Percentiles rank a stretch among this genome's conserved stretches.
These are phyloP conservation scores for Lyophyllum decastes DNA, from an alignment of 768 basidiomycete genomes.

Conservation along the genomic window DNA sequence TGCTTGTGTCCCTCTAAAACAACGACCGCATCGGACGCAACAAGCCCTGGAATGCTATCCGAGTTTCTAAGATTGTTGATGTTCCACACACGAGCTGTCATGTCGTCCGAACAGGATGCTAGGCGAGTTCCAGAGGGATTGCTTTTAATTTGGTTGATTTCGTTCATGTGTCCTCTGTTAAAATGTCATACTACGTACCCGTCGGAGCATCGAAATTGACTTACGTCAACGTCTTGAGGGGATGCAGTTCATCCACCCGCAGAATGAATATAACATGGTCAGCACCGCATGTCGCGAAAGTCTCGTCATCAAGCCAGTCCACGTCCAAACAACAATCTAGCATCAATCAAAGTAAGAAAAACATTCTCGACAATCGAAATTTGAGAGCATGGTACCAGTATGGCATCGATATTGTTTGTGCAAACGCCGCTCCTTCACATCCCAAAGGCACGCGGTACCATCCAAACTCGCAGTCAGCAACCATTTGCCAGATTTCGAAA, in stretches of 20 bases:
- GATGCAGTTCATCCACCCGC: constrained; percentile 50
- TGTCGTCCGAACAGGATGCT: constrained; percentile 83
- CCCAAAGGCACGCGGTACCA: constrained; percentile 78
- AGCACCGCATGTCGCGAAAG: constrained; percentile 75
- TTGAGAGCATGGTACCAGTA: constrained; percentile 45
- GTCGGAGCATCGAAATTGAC: constrained; percentile 22
- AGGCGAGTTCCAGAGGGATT: constrained; percentile 66
- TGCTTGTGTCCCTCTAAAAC: constrained; percentile 66
- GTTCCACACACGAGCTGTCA: constrained; percentile 77
- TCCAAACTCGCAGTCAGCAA: constrained; percentile 79
- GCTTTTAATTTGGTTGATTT: constrained; percentile 77
- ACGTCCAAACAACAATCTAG: constrained; percentile 79
- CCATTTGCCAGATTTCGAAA: constrained; percentile 74
- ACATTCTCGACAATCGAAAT: neutral
- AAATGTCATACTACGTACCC: constrained; percentile 3
- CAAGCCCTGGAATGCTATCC: constrained; percentile 44
- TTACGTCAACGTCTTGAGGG: constrained; percentile 65
- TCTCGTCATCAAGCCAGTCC: constrained; percentile 73
- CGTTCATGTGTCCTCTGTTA: constrained; percentile 68
- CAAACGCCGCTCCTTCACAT: constrained; percentile 61
- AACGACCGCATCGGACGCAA: constrained; percentile 35
- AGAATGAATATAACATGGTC: constrained; percentile 66
- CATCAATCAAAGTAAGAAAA: neutral
- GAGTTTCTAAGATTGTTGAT: constrained; percentile 41
- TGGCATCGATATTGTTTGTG: constrained; percentile 67